These are phyloP conservation scores for Cyamopsis tetragonoloba DNA, from an alignment of 306 rosid genomes.

Conservation along the genomic window DNA sequence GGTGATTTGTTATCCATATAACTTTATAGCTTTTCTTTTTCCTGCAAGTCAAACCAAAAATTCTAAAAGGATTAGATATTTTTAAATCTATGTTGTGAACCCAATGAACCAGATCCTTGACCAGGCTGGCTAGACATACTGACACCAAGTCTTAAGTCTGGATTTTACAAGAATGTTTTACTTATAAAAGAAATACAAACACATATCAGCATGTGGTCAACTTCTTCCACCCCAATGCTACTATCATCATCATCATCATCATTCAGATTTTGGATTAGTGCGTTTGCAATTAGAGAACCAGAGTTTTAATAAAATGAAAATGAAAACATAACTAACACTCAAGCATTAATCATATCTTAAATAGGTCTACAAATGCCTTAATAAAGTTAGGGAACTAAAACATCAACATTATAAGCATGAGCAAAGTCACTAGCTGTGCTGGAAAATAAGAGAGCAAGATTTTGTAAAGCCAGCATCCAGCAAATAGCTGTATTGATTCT, in stretches of 20 bases:
- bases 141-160: background rate
- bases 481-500: background rate
- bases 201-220: constrained; percentile 3
- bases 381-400: background rate
- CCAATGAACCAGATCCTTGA: background rate
- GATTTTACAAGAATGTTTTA: background rate
- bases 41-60: constrained; percentile 36
- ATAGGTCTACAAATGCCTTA: constrained; percentile 8
- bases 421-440: background rate
- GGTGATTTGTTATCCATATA: constrained; percentile 46
- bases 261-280: background rate
- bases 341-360: constrained; percentile 11
- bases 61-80: constrained; percentile 15
- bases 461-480: background rate
- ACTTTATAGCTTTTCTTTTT: constrained; percentile 24
- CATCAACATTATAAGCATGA: background rate
- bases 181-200: background rate
- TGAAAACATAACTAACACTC: background rate
- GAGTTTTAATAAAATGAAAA: background rate
- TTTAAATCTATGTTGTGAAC: background rate
- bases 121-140: background rate
- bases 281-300: background rate
- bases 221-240: background rate
- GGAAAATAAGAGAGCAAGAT: constrained; percentile 9
- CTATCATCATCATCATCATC: background rate